Evolutionary conservation across 2,329 filamentous ascomycete genomes (phyloP).

Genomic region (Drechslerella coelobrocha): DNA sequence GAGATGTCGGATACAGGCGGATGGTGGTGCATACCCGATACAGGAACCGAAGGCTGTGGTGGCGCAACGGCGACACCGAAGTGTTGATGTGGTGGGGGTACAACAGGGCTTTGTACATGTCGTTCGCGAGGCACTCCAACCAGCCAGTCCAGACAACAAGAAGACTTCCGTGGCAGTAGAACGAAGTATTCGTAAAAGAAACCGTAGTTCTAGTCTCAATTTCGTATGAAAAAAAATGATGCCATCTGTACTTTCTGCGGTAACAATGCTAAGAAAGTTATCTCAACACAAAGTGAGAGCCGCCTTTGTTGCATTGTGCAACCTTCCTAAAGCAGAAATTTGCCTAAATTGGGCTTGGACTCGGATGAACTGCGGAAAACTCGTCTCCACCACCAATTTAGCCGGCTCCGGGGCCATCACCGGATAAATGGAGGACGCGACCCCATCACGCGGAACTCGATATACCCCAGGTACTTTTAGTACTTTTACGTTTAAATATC

Average conservation of each 20-base stretch:
- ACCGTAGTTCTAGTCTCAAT: too few relatives aligned
- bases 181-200: too few relatives aligned
- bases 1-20: background rate
- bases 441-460: background rate
- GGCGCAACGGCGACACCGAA: background rate
- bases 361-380: constrained; percentile 5
- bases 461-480: background rate
- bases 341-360: constrained; percentile 3
- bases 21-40: background rate
- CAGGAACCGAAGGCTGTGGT: too few relatives aligned
- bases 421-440: background rate
- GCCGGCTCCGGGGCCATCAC: background rate
- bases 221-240: too few relatives aligned
- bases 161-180: too few relatives aligned
- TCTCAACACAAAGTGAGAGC: too few relatives aligned
- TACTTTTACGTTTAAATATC: background rate
- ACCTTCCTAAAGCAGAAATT: background rate
- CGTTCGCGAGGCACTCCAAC: too few relatives aligned
- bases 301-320: background rate
- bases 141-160: too few relatives aligned
- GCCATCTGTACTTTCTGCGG: too few relatives aligned
- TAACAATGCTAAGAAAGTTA: too few relatives aligned
- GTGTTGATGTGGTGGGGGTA: background rate
- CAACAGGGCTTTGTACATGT: background rate
- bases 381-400: background rate